These are phyloP conservation scores for Sarcodon aspratus DNA, from an alignment of 768 basidiomycete species.

Conservation along the genomic window DNA sequence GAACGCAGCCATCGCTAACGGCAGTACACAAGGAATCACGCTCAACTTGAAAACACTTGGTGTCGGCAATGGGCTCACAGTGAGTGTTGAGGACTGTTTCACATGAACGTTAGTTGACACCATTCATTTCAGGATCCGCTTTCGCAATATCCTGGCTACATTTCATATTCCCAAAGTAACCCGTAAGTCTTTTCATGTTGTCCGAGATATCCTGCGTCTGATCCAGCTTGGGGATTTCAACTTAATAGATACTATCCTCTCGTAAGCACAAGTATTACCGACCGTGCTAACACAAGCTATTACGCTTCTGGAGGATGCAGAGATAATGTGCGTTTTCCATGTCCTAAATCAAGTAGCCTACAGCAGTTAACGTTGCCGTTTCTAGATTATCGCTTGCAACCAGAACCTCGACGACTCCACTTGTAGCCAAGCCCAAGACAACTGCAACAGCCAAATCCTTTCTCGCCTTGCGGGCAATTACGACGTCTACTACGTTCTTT, in stretches of 20 bases:
- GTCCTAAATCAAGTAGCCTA: background rate
- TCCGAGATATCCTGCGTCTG: background rate
- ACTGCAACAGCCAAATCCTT: conserved; percentile 47
- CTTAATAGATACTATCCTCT: conserved; percentile 41
- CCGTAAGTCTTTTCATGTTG: conserved; percentile 13
- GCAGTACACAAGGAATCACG: conserved; percentile 29
- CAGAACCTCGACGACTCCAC: conserved; percentile 32
- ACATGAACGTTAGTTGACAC: background rate
- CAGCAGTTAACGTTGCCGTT: background rate
- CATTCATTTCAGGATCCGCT: conserved; percentile 20
- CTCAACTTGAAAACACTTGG: conserved; percentile 54
- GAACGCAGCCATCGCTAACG: conserved; percentile 42
- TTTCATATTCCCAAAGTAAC: conserved; percentile 42
- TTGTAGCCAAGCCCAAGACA: conserved; percentile 45
- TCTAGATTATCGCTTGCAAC: conserved; percentile 43
- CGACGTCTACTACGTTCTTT: conserved; percentile 43
- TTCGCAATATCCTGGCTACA: conserved; percentile 46
- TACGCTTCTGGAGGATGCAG: conserved; percentile 33
- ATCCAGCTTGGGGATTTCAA: background rate
- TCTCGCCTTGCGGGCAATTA: conserved; percentile 41
- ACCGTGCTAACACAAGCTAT: conserved; percentile 32
- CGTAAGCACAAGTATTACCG: conserved; percentile 30
- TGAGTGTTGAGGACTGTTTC: conserved; percentile 14
- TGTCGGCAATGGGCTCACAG: conserved; percentile 51
- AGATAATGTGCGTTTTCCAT: conserved; percentile 24